Evolutionary conservation across 2,329 filamentous ascomycete species (phyloP).

Genomic region (Leptographium procerum): DNA sequence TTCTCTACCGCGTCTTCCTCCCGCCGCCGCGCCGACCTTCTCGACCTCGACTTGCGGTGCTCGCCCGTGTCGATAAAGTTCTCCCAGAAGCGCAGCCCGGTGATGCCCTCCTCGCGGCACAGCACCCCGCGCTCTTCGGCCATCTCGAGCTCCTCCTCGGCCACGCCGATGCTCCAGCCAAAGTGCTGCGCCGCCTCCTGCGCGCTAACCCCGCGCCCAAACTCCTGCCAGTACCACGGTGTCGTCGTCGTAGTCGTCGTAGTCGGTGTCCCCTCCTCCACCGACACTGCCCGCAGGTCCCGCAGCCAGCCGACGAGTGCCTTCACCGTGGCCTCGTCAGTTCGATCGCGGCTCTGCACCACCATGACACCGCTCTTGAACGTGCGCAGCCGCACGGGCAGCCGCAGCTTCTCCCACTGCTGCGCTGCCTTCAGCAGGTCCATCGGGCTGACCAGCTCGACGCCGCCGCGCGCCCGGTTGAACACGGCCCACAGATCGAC

Average conservation of each 20-base stretch:
- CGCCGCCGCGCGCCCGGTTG: conserved; percentile 83
- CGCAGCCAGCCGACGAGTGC: conserved; percentile 67
- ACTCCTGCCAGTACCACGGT: conserved; percentile 64
- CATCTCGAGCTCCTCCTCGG: conserved; percentile 93
- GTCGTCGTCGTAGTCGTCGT: background rate
- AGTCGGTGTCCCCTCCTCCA: conserved; percentile 32
- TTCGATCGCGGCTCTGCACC: conserved; percentile 78
- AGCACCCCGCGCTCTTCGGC: conserved; percentile 80
- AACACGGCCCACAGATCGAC: conserved; percentile 93
- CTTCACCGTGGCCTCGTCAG: conserved; percentile 78
- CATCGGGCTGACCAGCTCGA: conserved; percentile 82
- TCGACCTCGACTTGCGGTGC: conserved; percentile 12
- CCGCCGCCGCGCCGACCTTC: conserved; percentile 22
- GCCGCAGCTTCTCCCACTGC: conserved; percentile 75
- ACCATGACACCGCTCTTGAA: conserved; percentile 94
- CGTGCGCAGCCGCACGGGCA: conserved; percentile 75
- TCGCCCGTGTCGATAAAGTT: conserved; percentile 52
- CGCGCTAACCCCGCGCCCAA: conserved; percentile 77
- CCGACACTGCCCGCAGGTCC: conserved; percentile 56
- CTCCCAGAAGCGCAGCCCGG: conserved; percentile 87
- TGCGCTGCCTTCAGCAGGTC: conserved; percentile 86
- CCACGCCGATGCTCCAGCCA: conserved; percentile 94
- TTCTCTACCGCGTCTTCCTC: conserved; percentile 32
- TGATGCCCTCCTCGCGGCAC: conserved; percentile 84
- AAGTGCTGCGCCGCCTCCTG: conserved; percentile 83